Conservation (phyloP, 2,329 filamentous ascomycete species). For the Tolypocladium inflatum region DNA sequence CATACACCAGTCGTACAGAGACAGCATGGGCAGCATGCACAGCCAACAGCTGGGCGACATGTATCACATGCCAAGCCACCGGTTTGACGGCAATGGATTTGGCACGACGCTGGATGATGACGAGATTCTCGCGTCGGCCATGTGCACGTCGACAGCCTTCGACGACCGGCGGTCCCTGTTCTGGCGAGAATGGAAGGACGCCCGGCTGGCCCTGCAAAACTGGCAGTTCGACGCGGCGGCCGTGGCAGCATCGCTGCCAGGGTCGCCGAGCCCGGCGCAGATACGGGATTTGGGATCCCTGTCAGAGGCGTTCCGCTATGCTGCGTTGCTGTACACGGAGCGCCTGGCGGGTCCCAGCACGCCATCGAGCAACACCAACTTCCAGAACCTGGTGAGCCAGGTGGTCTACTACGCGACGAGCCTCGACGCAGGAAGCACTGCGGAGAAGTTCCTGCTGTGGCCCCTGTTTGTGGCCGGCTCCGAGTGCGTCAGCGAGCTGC, state of each 20-base stretch:
- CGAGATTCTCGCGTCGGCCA: conserved; percentile 34
- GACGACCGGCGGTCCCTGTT: conserved; percentile 58
- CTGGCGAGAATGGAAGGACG: conserved; percentile 79
- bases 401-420: conserved; percentile 77
- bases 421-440: conserved; percentile 60
- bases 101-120: conserved; percentile 45
- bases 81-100: conserved; percentile 61
- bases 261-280: conserved; percentile 47
- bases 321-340: conserved; percentile 82
- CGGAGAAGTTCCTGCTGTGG: conserved; percentile 88
- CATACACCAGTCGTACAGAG: conserved; percentile 32
- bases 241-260: conserved; percentile 40
- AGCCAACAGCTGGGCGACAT: conserved; percentile 18
- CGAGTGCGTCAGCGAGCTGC: conserved; percentile 74
- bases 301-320: conserved; percentile 83
- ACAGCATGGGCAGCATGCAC: conserved; percentile 14
- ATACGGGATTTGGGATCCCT: conserved; percentile 69
- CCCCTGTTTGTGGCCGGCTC: conserved; percentile 84
- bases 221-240: conserved; percentile 64
- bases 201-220: conserved; percentile 64
- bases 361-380: conserved; percentile 63
- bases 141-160: conserved; percentile 33
- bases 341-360: conserved; percentile 70
- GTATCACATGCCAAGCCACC: conserved; percentile 37
- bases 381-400: conserved; percentile 74